These are phyloP conservation scores for Boletus reticuloceps DNA, from an alignment of 768 basidiomycete species.

Conservation along the genomic window DNA sequence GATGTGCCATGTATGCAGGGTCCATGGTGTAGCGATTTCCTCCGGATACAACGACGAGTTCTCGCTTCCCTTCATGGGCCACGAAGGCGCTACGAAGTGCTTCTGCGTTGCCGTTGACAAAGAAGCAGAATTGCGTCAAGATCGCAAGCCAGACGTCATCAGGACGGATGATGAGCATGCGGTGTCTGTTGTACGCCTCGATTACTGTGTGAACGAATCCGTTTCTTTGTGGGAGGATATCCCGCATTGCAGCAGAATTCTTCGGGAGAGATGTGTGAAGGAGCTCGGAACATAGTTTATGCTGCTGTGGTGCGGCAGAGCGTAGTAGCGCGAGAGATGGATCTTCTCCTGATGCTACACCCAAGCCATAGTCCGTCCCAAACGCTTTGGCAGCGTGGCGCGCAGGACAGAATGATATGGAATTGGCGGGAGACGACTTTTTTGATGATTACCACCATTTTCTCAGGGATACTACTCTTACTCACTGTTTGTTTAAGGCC, in stretches of 20 bases:
- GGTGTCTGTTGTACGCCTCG: constrained; percentile 27
- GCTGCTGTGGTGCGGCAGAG: neutral
- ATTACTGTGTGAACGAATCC: constrained; percentile 29
- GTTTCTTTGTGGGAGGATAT: constrained; percentile 20
- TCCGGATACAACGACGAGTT: constrained; percentile 13
- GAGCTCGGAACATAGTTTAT: neutral
- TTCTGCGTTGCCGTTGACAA: constrained; percentile 34
- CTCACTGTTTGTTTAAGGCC: too few species aligned
- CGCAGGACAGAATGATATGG: neutral
- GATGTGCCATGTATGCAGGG: constrained; percentile 21
- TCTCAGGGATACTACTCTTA: too few species aligned
- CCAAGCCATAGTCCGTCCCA: neutral
- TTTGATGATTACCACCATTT: neutral
- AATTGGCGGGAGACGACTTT: neutral
- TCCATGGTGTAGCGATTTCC: constrained; percentile 20
- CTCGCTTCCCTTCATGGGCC: constrained; percentile 16
- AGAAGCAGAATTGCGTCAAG: constrained; percentile 33
- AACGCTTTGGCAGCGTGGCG: neutral
- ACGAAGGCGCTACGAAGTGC: constrained; percentile 23
- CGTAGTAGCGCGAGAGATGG: neutral
- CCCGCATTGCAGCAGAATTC: neutral
- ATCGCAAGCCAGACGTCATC: constrained; percentile 42
- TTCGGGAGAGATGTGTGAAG: neutral
- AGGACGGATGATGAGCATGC: constrained; percentile 38
- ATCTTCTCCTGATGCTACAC: neutral